Conservation (phyloP, 2,329 filamentous ascomycete genomes). For the Rhytidhysteron rufulum region DNA sequence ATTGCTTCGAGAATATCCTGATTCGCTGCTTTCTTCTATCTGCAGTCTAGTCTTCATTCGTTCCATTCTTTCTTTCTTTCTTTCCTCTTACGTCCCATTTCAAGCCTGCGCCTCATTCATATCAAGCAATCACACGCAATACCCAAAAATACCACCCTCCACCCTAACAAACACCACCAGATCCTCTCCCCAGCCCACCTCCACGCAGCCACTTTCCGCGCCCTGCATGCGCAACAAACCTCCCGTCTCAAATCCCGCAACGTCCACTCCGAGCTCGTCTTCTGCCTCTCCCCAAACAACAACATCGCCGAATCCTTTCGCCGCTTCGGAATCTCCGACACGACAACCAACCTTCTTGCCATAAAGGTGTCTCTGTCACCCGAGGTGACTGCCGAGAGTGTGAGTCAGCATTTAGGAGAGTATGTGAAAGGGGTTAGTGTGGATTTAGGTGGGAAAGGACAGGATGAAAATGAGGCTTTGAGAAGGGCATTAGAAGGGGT, state of each 20-base stretch:
- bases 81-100: not conserved
- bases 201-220: conserved; percentile 71
- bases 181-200: conserved; percentile 70
- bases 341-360: conserved; percentile 69
- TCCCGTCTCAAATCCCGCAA: conserved; percentile 71
- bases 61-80: conserved; percentile 4
- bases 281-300: conserved; percentile 73
- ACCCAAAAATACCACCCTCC: conserved; percentile 1
- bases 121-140: not conserved
- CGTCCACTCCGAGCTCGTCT: conserved; percentile 84
- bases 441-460: conserved; percentile 13
- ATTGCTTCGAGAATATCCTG: no score
- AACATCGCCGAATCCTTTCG: conserved; percentile 93
- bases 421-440: conserved; percentile 24
- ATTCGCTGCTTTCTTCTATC: no score
- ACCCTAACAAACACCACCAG: conserved; percentile 35
- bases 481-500: conserved; percentile 49
- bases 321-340: conserved; percentile 73
- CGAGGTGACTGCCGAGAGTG: conserved; percentile 19
- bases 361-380: conserved; percentile 63
- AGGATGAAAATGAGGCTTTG: not conserved
- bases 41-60: no score
- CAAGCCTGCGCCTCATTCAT: not conserved
- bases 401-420: conserved; percentile 20
- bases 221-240: conserved; percentile 63